phyloP scores from a whole-genome alignment of 257 asterid species.

The Parsonsia alboflavescens region DNA sequence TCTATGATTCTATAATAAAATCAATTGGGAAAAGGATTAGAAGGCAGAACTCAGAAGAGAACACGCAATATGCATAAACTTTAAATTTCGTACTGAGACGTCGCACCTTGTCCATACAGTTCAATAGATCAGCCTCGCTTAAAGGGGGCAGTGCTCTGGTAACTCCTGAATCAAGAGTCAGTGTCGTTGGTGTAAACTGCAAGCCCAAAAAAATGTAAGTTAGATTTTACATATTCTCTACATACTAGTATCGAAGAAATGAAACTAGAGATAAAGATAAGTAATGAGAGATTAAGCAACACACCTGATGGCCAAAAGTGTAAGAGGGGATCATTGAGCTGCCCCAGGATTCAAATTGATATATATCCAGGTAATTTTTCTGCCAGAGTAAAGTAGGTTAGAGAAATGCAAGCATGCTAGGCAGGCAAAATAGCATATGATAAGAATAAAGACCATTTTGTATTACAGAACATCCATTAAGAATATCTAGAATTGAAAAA shows the following conservation, averaged over 20 bases:
- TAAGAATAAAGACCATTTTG: too few species aligned
- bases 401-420: not conserved
- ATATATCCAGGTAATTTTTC: conserved; percentile 96
- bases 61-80: conserved; percentile 1
- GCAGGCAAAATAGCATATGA: not conserved
- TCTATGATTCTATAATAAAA: not conserved
- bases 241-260: not conserved
- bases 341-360: conserved; percentile 91
- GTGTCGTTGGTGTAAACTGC: conserved; percentile 79
- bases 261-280: not conserved
- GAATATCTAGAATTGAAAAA: conserved; percentile 12
- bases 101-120: conserved; percentile 94
- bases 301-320: conserved; percentile 75
- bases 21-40: not conserved
- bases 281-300: not conserved
- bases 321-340: conserved; percentile 84
- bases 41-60: conserved; percentile 11
- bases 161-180: conserved; percentile 94
- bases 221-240: not conserved
- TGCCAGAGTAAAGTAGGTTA: conserved; percentile 27
- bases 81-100: not conserved
- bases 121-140: conserved; percentile 92
- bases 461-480: not conserved
- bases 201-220: conserved; percentile 7
- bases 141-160: conserved; percentile 95